Evolutionary conservation across 116 monocot genomes (phyloP), one percentile per base, ranked within the genome.

Genomic region (Phalaenopsis hybrid): DNA sequence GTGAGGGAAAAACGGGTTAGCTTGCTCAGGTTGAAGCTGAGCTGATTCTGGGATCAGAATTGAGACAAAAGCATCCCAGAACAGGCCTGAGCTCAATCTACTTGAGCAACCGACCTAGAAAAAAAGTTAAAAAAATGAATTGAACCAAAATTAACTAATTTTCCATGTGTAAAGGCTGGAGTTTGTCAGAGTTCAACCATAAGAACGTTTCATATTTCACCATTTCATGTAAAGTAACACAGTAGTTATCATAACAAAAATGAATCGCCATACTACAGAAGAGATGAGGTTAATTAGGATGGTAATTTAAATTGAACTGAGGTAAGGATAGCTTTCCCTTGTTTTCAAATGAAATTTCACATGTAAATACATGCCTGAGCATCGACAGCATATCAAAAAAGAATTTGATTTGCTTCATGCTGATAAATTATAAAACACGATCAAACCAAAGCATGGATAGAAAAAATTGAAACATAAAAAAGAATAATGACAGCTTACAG

Each of bases 401-500:
- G n/a, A 34, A 13, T 34, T 37, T 34, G 5, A 2, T 10, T 70
- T 70, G 34, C 11, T 70, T 70, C 1, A 70, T 70, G 34, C 33
- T 70, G 34, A 34, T 34, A 70, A 70, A 70, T 33, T 70, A n/a
- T 61, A 61, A 61, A 8, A 61, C n/a, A 3, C 21, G n/a, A n/a
- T 61, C 3, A 61, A 3, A 61, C 34, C 70, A 34, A 33, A 37
- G 34, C 31, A 70, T 63, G 63, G 21, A 21, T 21, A 8, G 23
- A 21, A n/a, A 51, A 51, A 21, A 21, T 63, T 5, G 63, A 21
- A 33, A 70, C 11, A 50, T 1, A 34, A 45, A 46, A 75, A 75
- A 12, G 11, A 10, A 23, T 18, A 2, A 76, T 25, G 48, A 49
- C 12, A 76, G n/a, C 87, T 93, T 90, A 98, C 98, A 81, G 95